Evolutionary conservation across 768 basidiomycete species (phyloP).

Genomic region (Chalciporus chontae): DNA sequence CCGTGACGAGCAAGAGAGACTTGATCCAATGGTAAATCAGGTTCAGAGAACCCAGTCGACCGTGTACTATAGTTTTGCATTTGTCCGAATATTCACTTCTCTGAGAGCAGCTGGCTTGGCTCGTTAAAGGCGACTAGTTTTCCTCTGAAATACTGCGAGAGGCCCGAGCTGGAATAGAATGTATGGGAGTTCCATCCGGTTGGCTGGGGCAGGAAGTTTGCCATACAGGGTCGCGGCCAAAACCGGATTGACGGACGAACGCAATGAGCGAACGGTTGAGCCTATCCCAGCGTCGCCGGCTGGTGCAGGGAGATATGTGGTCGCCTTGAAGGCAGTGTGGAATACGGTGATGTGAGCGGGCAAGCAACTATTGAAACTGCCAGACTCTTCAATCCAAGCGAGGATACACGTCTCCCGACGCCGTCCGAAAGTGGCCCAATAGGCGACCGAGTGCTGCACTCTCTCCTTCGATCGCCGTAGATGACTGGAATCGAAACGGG

Average conservation of each 20-base stretch:
- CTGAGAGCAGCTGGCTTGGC: slow-evolving; percentile 2
- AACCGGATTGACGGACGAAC: not conserved
- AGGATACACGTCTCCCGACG: not conserved
- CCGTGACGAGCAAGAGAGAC: not conserved
- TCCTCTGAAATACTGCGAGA: not conserved
- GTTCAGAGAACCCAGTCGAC: not conserved
- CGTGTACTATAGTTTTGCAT: slow-evolving; percentile 8
- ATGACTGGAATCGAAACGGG: slow-evolving; percentile 2
- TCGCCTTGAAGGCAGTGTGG: too few species aligned
- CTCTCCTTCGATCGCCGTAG: slow-evolving; percentile 13
- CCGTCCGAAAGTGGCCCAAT: slow-evolving; percentile 3
- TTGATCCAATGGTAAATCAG: slow-evolving; percentile 16
- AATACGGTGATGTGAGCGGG: not conserved
- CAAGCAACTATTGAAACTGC: slow-evolving; percentile 5
- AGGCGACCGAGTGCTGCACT: slow-evolving; percentile 4
- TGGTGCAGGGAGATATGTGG: too few species aligned
- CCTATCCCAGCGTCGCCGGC: too few species aligned
- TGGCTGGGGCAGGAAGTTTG: not conserved
- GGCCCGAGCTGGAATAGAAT: slow-evolving; percentile 5
- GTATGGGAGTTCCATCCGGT: slow-evolving; percentile 7
- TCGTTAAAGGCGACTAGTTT: not conserved
- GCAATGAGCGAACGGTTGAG: too few species aligned
- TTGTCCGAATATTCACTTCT: slow-evolving; percentile 2
- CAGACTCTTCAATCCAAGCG: too few species aligned
- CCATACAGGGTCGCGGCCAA: not conserved